These are phyloP conservation scores for Chytriomyces sp. DNA, from an alignment of 192 early-diverging fungal genomes.

Conservation along the genomic window DNA sequence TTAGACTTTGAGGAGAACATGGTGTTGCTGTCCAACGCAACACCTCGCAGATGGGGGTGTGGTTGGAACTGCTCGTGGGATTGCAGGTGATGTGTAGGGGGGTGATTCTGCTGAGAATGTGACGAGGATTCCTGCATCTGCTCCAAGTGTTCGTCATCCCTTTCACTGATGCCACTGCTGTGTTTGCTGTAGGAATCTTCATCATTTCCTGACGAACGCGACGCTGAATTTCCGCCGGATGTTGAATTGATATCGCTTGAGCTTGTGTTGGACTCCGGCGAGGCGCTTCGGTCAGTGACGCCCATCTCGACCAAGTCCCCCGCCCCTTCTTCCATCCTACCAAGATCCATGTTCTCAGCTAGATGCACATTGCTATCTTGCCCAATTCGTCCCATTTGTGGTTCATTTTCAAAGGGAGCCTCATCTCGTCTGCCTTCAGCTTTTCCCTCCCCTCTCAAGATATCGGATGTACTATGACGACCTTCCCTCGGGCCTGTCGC, in stretches of 20 bases:
- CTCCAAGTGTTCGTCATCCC: neutral
- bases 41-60: neutral
- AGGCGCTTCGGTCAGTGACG: too few relatives aligned
- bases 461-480: too few relatives aligned
- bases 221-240: neutral
- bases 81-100: neutral
- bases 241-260: neutral
- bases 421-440: too few relatives aligned
- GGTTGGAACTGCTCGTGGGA: neutral
- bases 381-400: too few relatives aligned
- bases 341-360: too few relatives aligned
- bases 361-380: too few relatives aligned
- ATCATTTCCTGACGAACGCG: too few relatives aligned
- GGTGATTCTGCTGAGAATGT: neutral
- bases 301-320: too few relatives aligned
- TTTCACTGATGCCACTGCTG: neutral
- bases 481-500: neutral
- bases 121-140: neutral
- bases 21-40: neutral
- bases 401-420: too few relatives aligned
- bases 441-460: too few relatives aligned
- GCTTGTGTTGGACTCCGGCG: neutral
- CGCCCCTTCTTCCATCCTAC: too few relatives aligned
- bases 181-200: neutral
- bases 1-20: neutral